Evolutionary conservation across 352 stramenopile genomes (phyloP).

Genomic region (Pythium pyrilobum): DNA sequence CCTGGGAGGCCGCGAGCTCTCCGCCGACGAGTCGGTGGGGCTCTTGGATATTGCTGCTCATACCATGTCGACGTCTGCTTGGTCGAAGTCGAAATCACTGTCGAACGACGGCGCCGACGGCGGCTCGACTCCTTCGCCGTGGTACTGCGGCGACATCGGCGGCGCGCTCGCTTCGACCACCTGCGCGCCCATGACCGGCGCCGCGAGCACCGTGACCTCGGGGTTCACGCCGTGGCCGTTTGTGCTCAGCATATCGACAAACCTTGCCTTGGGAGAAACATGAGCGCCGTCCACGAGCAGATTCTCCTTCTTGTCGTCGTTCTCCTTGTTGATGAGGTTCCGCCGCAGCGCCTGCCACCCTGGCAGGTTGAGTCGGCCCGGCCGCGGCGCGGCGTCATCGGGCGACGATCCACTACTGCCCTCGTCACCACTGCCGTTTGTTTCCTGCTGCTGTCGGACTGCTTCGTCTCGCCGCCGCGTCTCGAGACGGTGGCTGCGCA

Average conservation of each 20-base stretch:
- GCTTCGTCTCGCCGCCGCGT: conserved; percentile 1
- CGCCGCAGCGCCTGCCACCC: conserved; percentile 10
- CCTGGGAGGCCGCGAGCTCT: too few relatives aligned
- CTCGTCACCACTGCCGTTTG: neutral
- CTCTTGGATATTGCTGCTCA: too few relatives aligned
- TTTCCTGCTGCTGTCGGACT: neutral
- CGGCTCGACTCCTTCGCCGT: conserved; percentile 3
- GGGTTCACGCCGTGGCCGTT: conserved; percentile 2
- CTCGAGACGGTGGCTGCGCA: conserved; percentile 14
- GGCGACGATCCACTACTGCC: neutral
- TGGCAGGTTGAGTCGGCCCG: conserved; percentile 5
- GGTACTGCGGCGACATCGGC: conserved; percentile 5
- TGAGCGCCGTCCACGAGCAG: neutral
- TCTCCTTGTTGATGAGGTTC: conserved; percentile 10
- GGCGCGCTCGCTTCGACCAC: conserved; percentile 10
- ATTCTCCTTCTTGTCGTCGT: conserved; percentile 12
- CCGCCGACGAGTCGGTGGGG: too few relatives aligned
- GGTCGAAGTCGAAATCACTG: conserved; percentile 11
- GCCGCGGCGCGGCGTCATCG: neutral
- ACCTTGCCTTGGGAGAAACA: conserved; percentile 11
- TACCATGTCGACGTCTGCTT: conserved; percentile 5
- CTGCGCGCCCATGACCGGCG: conserved; percentile 5
- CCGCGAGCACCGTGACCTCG: conserved; percentile 1
- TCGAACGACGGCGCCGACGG: conserved; percentile 14
- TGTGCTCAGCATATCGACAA: conserved; percentile 10